Evolutionary conservation across 805 yeast genomes (phyloP).

Genomic region (Cyberlindnera misumaiensis): DNA sequence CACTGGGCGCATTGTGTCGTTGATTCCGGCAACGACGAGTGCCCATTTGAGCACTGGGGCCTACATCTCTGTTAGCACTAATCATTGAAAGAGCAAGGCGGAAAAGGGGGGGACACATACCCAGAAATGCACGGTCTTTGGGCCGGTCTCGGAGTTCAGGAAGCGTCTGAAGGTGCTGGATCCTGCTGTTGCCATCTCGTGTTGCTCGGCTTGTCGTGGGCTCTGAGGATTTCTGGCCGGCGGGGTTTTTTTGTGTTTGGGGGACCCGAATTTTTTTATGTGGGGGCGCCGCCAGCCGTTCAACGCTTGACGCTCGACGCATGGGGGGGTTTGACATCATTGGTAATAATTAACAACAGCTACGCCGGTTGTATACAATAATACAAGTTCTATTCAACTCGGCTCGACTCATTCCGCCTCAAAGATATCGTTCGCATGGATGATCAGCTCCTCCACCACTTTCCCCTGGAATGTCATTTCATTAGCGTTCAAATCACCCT

Average conservation of each 20-base stretch:
- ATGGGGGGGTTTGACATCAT: too few relatives aligned
- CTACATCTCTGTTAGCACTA: slow-evolving; percentile 8
- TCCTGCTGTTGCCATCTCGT: slow-evolving; percentile 9
- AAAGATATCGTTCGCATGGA: slow-evolving; percentile 77
- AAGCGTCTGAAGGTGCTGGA: slow-evolving; percentile 62
- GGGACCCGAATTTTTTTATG: too few relatives aligned
- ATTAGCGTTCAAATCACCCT: slow-evolving; percentile 58
- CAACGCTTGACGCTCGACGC: too few relatives aligned
- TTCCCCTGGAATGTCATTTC: slow-evolving; percentile 71
- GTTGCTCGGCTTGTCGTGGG: too few relatives aligned
- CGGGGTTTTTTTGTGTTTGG: too few relatives aligned
- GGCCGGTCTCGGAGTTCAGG: slow-evolving; percentile 86
- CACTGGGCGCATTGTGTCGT: slow-evolving; percentile 84
- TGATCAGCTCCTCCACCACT: slow-evolving; percentile 77
- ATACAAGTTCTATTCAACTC: too few relatives aligned
- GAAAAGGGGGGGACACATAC: too few relatives aligned
- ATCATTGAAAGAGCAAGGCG: neutral
- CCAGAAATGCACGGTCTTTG: slow-evolving; percentile 97
- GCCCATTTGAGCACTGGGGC: slow-evolving; percentile 49
- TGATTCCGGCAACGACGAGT: slow-evolving; percentile 85
- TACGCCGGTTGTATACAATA: too few relatives aligned
- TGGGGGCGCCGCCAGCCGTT: too few relatives aligned
- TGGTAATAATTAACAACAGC: too few relatives aligned
- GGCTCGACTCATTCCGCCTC: slow-evolving; percentile 55
- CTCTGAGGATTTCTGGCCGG: too few relatives aligned